Evolutionary conservation across 169 alveolate genomes (phyloP), one percentile per base, ranked within the genome.

Genomic region (Eimeria acervulina): DNA sequence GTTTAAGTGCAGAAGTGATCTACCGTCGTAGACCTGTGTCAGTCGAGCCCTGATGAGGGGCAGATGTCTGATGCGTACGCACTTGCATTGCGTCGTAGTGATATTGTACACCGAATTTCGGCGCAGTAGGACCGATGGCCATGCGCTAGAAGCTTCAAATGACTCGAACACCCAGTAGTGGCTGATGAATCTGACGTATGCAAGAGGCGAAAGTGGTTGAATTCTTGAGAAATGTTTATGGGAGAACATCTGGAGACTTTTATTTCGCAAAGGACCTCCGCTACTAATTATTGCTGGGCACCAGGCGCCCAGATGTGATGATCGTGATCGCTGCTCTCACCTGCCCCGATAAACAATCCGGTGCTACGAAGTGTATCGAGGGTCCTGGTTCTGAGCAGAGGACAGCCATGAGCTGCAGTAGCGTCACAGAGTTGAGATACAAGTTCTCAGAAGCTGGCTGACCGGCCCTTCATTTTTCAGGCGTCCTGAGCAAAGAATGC

Each of bases 11-110:
- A 98, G 97, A 59, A 97, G 97, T 40, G 98, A 98, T 42, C 99
- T 98, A 63, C 98, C 96, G 94, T 97, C 98, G 95, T 98, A 98
- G 38, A 97, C 96, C 95, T 98, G 97, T 61, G 98, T 97, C 84
- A 98, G 97, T 95, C 99, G 96, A 88, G 96, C 92, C 68, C 97
- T 96, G 40, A 97, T 96, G 66, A 97, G 96, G 36, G 98, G 98
- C 15, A 93, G 95, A 89, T 92, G 93, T 52, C 94, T 92, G 2
- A 97, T 96, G 68, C 98, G 98, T 80, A 85, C 70, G 15, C 96
- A 95, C 51, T 72, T 95, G 95, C 98, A 96, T 33, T 97, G 96
- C 36, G 93, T 95, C 44, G 95, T 89, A 17, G 97, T 93, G 88
- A 97, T 94, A 17, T 95, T 97, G 87, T 96, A 84, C 80, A 66